phyloP scores from a whole-genome alignment of 345 rosid genomes.

The Rhodomyrtus tomentosa region DNA sequence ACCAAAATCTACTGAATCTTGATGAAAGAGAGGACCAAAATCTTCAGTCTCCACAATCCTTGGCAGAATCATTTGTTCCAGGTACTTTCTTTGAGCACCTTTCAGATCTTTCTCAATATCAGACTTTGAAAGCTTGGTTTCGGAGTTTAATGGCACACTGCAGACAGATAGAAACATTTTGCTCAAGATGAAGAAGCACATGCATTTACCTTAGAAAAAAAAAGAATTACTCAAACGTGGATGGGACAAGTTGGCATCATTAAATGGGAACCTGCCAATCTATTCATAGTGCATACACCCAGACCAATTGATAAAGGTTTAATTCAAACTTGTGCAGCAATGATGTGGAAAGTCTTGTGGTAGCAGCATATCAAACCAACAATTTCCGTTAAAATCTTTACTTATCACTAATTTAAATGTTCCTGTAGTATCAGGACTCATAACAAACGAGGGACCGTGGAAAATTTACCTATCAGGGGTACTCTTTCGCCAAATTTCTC shows the following conservation, averaged over 20 bases:
- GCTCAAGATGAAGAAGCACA: not conserved
- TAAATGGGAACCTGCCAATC: not conserved
- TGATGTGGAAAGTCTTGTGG: not conserved
- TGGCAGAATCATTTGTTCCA: slow-evolving; percentile 70
- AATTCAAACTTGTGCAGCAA: not conserved
- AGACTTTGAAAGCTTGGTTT: slow-evolving; percentile 47
- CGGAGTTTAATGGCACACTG: slow-evolving; percentile 31
- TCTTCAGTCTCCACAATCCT: slow-evolving; percentile 57
- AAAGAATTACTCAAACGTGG: not conserved
- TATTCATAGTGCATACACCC: not conserved
- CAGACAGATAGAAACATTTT: slow-evolving; percentile 8
- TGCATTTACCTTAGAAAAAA: not conserved
- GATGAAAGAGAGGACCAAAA: slow-evolving; percentile 43
- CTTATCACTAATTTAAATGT: not conserved
- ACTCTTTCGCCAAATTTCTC: slow-evolving; percentile 35
- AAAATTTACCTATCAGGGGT: slow-evolving; percentile 27
- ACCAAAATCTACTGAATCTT: slow-evolving; percentile 52
- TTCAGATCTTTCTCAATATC: slow-evolving; percentile 66
- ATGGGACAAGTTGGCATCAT: not conserved
- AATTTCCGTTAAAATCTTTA: not conserved
- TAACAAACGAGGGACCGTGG: not conserved
- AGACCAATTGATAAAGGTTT: not conserved
- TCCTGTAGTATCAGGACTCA: not conserved
- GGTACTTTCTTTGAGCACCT: slow-evolving; percentile 60
- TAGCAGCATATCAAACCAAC: not conserved